phyloP scores from a whole-genome alignment of 2,329 filamentous ascomycete genomes.

The Fusarium liriodendri region DNA sequence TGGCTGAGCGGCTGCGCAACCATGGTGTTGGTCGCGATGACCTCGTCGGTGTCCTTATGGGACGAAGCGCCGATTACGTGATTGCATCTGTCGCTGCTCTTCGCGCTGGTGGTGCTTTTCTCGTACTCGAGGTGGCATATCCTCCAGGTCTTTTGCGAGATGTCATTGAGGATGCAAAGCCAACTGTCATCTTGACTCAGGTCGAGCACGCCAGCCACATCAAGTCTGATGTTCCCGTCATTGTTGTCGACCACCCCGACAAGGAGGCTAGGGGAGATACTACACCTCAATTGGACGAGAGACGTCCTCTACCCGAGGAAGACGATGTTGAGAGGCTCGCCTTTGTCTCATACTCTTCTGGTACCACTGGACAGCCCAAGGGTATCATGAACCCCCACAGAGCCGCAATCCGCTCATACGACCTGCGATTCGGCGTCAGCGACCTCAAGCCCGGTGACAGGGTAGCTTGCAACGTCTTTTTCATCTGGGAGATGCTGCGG shows the following conservation, averaged over 20 bases:
- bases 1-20: constrained; percentile 71
- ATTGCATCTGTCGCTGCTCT: constrained; percentile 83
- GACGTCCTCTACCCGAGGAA: constrained; percentile 66
- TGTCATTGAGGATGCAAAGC: constrained; percentile 80
- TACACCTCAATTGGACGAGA: constrained; percentile 50
- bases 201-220: constrained; percentile 73
- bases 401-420: constrained; percentile 79
- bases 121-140: constrained; percentile 84
- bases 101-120: constrained; percentile 81
- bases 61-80: constrained; percentile 81
- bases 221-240: constrained; percentile 70
- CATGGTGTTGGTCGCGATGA: constrained; percentile 79
- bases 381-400: constrained; percentile 84
- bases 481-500: constrained; percentile 86
- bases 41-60: constrained; percentile 80
- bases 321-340: constrained; percentile 79
- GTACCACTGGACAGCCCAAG: constrained; percentile 83
- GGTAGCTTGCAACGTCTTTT: constrained; percentile 90
- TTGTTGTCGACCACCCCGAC: constrained; percentile 68
- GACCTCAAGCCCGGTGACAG: constrained; percentile 78
- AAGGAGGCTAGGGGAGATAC: constrained; percentile 41
- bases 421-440: constrained; percentile 76
- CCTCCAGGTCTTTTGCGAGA: constrained; percentile 79
- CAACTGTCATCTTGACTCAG: constrained; percentile 77
- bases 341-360: constrained; percentile 85